These are phyloP conservation scores for Termitomyces sp. DNA, from an alignment of 768 basidiomycete genomes.

Conservation along the genomic window DNA sequence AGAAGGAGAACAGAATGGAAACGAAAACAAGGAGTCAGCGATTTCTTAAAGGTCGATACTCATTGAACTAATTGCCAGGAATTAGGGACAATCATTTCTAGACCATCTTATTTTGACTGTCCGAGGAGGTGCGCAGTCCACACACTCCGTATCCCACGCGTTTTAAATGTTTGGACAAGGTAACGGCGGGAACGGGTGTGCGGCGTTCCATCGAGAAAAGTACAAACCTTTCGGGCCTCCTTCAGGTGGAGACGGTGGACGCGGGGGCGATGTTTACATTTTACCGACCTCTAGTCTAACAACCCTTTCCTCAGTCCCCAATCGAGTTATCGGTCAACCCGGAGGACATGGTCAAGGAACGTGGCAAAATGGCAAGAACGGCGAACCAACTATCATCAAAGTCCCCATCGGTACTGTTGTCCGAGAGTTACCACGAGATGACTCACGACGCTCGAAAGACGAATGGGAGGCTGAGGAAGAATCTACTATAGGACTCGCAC, in stretches of 20 bases:
- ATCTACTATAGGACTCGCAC: constrained; percentile 38
- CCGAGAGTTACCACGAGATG: constrained; percentile 61
- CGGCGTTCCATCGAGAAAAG: constrained; percentile 90
- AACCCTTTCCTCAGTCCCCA: constrained; percentile 67
- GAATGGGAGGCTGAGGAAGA: constrained; percentile 75
- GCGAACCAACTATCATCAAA: constrained; percentile 63
- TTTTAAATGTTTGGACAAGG: constrained; percentile 36
- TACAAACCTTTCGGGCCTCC: constrained; percentile 81
- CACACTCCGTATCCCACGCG: background rate
- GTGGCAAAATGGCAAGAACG: constrained; percentile 80
- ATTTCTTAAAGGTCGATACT: background rate
- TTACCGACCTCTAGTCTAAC: constrained; percentile 73
- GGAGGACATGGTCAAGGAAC: constrained; percentile 78
- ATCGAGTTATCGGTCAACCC: constrained; percentile 57
- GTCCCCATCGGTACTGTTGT: constrained; percentile 93
- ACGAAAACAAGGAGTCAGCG: constrained; percentile 58
- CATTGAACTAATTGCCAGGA: constrained; percentile 7
- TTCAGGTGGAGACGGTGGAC: constrained; percentile 90
- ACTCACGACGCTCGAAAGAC: constrained; percentile 57
- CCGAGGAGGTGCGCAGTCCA: constrained; percentile 51
- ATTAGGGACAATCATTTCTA: constrained; percentile 71
- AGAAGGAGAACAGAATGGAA: constrained; percentile 70
- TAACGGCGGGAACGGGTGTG: constrained; percentile 85
- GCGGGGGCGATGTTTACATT: constrained; percentile 84
- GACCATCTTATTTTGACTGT: constrained; percentile 80